Base-by-base conservation (phyloP, 345 rosid genomes). In the Dimocarpus longan region DNA sequence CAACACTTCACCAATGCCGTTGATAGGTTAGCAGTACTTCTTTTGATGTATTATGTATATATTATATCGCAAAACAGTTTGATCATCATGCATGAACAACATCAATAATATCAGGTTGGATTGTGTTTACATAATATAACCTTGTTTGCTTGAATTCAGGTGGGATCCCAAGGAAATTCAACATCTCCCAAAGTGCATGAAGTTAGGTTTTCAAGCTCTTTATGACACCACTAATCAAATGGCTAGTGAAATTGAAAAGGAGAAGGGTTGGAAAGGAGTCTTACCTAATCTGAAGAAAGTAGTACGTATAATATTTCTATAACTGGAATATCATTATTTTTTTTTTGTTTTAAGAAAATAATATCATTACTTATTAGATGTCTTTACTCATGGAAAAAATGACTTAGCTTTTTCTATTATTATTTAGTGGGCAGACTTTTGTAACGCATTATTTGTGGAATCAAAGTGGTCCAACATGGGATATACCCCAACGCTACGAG, bases 371-470 rank as follows among this genome's bases (percentile, higher is more conserved):
- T 37, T 8, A 4, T 32, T 59, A 62, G 66, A 24, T 1, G 1
- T 62, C 63, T 15, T 24, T 16, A 6, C 24, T 46, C 52, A 46
- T 1, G 8, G 52, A 46, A 46, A 46, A 32, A 32, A 32, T 32
- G 37, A 32, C 37, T 46, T 46, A 46, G 52, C 12, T 7, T 11
- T 7, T 7, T 46, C 0, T 46, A 11, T 46, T 46, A 15, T 44
- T 32, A 64, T 68, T 1, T 59, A 90, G 93, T 90, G 93, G 93
- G 78, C 80, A 70, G 90, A 84, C 5, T 87, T 87, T 56, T 90
- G 92, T 75, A 67, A 86, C 42, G 71, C 91, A 15, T 57, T 88
- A 44, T 76, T 86, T 2, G 79, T 79, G 80, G 93, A 89, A 84
- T 88, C 93, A 54, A 84, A 82, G 66, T 90, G 93, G 93, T 73